Evolutionary conservation across 495 filamentous ascomycete species (phyloP), one percentile per base, ranked within the genome.

Genomic region (Hypoxylon perforatum): DNA sequence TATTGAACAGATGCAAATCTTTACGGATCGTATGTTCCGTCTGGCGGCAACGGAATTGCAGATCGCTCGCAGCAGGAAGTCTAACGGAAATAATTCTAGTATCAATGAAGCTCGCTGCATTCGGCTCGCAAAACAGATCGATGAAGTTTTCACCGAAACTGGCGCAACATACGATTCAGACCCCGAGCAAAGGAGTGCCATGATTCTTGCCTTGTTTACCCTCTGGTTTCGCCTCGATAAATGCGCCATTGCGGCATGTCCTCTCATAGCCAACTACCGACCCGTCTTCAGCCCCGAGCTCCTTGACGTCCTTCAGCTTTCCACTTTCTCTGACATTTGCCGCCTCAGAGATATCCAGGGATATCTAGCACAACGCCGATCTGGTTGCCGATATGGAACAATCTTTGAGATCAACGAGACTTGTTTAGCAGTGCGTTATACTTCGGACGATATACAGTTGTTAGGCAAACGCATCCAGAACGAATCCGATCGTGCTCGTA

Each of bases 261-360:
- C 74, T 0, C 65, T 85, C 1, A 61, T 85, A 2, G 28, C 42
- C 1, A 63, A 77, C 0, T 77, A 79, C 50, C 69, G 71, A 17
- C 83, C 80, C 1, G 66, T 63, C 0, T 82, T 85, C 57, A 50
- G 55, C 0, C 77, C 81, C 0, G 71, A 81, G n/a, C 61, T 84
- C 1, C 69, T 90, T 21, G 78, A 87, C 65, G 74, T 79, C 4
- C 67, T 90, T 14, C 83, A 84, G 5, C 63, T 87, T 0, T 64
- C 80, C 5, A 55, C 52, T 0, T 61, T 73, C 2, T 47, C 60
- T n/a, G 78, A 82, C 18, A 81, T 90, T 80, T 33, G 61, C 4
- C 82, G 83, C 0, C 75, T 87, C 0, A 76, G 79, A 11, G 19
- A 52, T 0, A 77, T 89, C 14, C 84, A 88, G 42, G 45, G 15